Evolutionary conservation across 2,329 filamentous ascomycete genomes (phyloP).

Genomic region (Volutella citrinella): DNA sequence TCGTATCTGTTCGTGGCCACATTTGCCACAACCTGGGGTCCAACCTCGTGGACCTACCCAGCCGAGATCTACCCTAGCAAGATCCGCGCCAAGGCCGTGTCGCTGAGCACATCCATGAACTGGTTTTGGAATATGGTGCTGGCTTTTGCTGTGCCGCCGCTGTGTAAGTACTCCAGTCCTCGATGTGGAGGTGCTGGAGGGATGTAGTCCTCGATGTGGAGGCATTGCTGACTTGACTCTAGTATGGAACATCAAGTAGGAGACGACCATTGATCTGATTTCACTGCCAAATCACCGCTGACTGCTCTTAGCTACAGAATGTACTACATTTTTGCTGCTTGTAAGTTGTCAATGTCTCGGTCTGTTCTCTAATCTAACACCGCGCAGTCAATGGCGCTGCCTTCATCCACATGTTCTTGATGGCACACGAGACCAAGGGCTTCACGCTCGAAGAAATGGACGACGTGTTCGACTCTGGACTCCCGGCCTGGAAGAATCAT

Average conservation of each 20-base stretch:
- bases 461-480: conserved; percentile 62
- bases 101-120: conserved; percentile 36
- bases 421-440: conserved; percentile 64
- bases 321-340: conserved; percentile 74
- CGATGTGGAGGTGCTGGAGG: neutral
- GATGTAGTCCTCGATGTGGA: neutral
- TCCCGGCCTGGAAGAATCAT: conserved; percentile 55
- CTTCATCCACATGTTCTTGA: conserved; percentile 65
- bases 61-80: conserved; percentile 44
- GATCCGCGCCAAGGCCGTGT: conserved; percentile 44
- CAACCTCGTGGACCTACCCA: conserved; percentile 45
- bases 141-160: conserved; percentile 37
- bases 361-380: conserved; percentile 1
- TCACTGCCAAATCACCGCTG: neutral
- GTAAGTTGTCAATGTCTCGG: conserved; percentile 8
- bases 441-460: conserved; percentile 77
- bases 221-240: conserved; percentile 1
- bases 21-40: conserved; percentile 39
- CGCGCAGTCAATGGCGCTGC: conserved; percentile 57
- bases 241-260: conserved; percentile 48
- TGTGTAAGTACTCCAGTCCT: conserved; percentile 39
- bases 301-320: conserved; percentile 45
- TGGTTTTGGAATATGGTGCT: conserved; percentile 33
- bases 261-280: too few relatives aligned
- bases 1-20: conserved; percentile 60